Base-by-base conservation (phyloP, 1,284 basidiomycete species). In the Leccinum pseudoinsigne region DNA sequence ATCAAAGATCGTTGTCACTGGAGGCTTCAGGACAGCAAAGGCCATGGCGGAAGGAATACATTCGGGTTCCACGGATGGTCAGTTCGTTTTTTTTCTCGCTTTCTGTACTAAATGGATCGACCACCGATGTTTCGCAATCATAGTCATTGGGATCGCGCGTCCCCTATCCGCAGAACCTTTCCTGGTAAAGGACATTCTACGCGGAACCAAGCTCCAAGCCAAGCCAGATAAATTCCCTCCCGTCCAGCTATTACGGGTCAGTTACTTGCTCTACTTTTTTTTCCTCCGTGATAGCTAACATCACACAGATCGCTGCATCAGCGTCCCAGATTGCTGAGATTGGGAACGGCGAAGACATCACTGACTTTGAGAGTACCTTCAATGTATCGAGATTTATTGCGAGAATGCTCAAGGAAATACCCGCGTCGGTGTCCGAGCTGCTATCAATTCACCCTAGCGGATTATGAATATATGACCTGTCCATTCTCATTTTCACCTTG, bases 131-230 rank as follows among this genome's bases (percentile, higher is more conserved):
- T 31, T 53, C 14, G 8, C 5, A 45, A 38, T n/a, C n/a, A 23
- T 16, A 74, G 72, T 82, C 54, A 69, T 84, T 58, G 82, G 82
- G 23, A 71, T 84, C 28, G 82, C 69, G 2, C 76, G 82, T 26
- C 83, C 82, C 0, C 68, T 82, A 7, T 71, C 76, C 1, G 75
- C 77, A 23, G 82, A 84, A 61, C 81, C 82, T 2, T 74, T 77
- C 69, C 67, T 84, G 8, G 76, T 75, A 21, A 69, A 69, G 23
- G 75, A 79, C 40, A 71, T 83, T 57, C 60, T 82, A 53, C 68
- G 69, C 14, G 79, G 79, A 14, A 70, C 72, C 53, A 76, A 74
- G 26, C 31, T 61, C 3, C 64, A 64, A n/a, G 77, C 78, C 28
- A 75, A 74, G 53, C 18, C 65, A 28, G 69, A 74, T 45, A 77